phyloP scores from a whole-genome alignment of 108 stramenopile species.

The Cyclotella distinguenda region DNA sequence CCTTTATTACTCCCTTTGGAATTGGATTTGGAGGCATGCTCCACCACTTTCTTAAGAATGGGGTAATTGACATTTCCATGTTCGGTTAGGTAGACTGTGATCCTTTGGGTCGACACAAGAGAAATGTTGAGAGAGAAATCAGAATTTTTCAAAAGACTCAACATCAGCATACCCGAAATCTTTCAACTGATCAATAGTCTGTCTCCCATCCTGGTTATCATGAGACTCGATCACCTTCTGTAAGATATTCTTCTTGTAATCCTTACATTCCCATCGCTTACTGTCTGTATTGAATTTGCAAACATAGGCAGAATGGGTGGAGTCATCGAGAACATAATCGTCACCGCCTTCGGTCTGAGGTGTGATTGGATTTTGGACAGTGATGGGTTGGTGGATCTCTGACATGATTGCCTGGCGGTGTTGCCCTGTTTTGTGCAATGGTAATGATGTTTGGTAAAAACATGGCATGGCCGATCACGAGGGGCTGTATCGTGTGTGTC shows the following conservation, averaged over 20 bases:
- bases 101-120: neutral
- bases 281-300: constrained; percentile 25
- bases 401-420: neutral
- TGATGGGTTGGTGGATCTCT: neutral
- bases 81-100: constrained; percentile 48
- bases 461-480: too few species aligned
- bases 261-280: constrained; percentile 17
- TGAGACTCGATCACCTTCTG: constrained; percentile 31
- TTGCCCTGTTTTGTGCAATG: too few species aligned
- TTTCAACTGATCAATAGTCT: constrained; percentile 45
- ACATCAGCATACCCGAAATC: constrained; percentile 28
- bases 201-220: constrained; percentile 34
- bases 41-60: constrained; percentile 35
- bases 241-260: constrained; percentile 34
- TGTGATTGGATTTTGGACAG: too few species aligned
- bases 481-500: too few species aligned
- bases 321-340: constrained; percentile 3
- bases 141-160: neutral
- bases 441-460: too few species aligned
- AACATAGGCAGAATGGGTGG: constrained; percentile 31
- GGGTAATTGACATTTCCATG: constrained; percentile 21
- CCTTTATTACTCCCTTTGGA: constrained; percentile 31
- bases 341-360: neutral
- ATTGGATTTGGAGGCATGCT: constrained; percentile 25
- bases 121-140: neutral